These are phyloP conservation scores for Moesziomyces antarcticus DNA, from an alignment of 1,284 basidiomycete genomes.

Conservation along the genomic window DNA sequence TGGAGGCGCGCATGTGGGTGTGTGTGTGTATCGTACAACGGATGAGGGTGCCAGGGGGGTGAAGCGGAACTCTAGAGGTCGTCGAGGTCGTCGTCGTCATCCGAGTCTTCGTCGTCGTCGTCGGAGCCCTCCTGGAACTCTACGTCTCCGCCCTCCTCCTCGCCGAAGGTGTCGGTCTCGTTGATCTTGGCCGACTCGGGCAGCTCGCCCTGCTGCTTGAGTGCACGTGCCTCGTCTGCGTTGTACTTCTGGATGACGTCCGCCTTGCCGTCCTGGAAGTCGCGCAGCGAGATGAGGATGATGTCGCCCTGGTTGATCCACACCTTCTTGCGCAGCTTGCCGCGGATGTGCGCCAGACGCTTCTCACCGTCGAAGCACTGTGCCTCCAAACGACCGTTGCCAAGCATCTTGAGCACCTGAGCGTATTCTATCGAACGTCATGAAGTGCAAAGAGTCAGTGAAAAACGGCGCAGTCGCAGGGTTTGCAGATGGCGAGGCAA, in stretches of 20 bases:
- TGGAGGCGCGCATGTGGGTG: background rate
- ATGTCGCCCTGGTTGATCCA: slow-evolving; percentile 99
- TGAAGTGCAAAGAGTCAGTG: background rate
- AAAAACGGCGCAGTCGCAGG: background rate
- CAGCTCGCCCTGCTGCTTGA: slow-evolving; percentile 97
- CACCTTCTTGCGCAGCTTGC: slow-evolving; percentile 99
- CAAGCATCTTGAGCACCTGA: slow-evolving; percentile 98
- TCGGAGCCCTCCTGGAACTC: slow-evolving; percentile 68
- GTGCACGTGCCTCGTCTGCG: slow-evolving; percentile 85
- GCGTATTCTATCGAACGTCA: slow-evolving; percentile 79
- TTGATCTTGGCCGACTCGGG: slow-evolving; percentile 99
- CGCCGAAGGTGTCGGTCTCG: slow-evolving; percentile 92
- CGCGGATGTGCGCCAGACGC: slow-evolving; percentile 95
- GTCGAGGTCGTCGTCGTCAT: slow-evolving; percentile 61
- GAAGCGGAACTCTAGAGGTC: slow-evolving; percentile 48
- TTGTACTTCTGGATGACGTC: slow-evolving; percentile 99
- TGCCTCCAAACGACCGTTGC: slow-evolving; percentile 95
- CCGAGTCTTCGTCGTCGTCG: slow-evolving; percentile 63
- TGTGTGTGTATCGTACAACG: slow-evolving; percentile 28
- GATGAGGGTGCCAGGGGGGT: background rate
- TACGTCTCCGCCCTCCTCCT: slow-evolving; percentile 74
- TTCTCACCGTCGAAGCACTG: slow-evolving; percentile 99
- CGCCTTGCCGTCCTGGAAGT: slow-evolving; percentile 99
- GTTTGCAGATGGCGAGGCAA: background rate
- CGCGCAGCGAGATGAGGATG: slow-evolving; percentile 92